Evolutionary conservation across 2,329 filamentous ascomycete species (phyloP).

Genomic region (Pseudocercospora cruenta): DNA sequence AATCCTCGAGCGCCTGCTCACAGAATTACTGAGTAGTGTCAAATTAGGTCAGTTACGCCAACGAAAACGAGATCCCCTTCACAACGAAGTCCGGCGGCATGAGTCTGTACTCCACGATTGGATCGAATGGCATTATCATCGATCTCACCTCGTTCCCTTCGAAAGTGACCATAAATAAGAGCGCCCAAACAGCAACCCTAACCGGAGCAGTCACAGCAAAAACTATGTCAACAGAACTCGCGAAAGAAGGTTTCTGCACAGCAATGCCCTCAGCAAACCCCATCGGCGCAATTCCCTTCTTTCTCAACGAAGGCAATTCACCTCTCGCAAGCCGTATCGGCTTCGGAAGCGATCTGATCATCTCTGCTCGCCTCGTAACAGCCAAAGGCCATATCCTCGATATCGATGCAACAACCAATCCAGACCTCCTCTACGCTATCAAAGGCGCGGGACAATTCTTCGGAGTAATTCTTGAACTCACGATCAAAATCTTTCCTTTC

Average conservation of each 20-base stretch:
- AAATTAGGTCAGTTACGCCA: slow-evolving; percentile 5
- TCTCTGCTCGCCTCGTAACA: slow-evolving; percentile 35
- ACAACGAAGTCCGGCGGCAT: slow-evolving; percentile 33
- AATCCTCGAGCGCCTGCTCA: no score
- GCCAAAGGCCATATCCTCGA: slow-evolving; percentile 37
- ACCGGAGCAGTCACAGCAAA: neutral
- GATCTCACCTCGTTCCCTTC: slow-evolving; percentile 24
- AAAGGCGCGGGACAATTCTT: slow-evolving; percentile 43
- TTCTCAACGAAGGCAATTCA: slow-evolving; percentile 9
- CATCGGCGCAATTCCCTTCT: slow-evolving; percentile 33
- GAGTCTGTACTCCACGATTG: slow-evolving; percentile 36
- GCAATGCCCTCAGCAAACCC: slow-evolving; percentile 38
- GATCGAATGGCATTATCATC: slow-evolving; percentile 32
- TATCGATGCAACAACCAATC: slow-evolving; percentile 2
- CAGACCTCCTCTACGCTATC: slow-evolving; percentile 40
- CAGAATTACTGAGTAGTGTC: no score
- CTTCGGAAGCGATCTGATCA: slow-evolving; percentile 28
- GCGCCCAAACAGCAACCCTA: slow-evolving; percentile 6
- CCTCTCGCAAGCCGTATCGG: neutral
- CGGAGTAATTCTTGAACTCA: slow-evolving; percentile 40
- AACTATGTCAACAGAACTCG: neutral
- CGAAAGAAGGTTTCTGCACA: slow-evolving; percentile 7
- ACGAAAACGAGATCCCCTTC: slow-evolving; percentile 26
- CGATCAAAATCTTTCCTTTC: slow-evolving; percentile 19
- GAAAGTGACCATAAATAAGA: slow-evolving; percentile 28